Conservation (phyloP, 306 rosid species). For the Malus sylvestris region DNA sequence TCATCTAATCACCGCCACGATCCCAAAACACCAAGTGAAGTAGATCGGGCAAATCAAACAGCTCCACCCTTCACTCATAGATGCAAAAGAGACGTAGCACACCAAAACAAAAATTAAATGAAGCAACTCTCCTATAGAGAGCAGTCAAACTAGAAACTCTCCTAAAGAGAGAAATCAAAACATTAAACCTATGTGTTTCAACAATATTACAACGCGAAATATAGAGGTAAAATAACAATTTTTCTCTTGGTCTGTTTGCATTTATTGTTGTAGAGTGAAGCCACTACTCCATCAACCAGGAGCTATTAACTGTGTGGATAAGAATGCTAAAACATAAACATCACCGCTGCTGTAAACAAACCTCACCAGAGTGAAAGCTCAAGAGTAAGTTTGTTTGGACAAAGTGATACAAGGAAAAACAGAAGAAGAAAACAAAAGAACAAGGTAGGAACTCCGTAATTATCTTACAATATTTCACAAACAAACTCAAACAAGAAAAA, state of each 20-base stretch:
- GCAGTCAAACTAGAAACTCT: no score
- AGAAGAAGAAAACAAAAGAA: neutral
- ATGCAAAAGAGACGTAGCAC: no score
- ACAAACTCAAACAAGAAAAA: neutral
- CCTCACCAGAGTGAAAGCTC: neutral
- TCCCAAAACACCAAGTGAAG: no score
- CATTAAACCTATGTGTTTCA: neutral
- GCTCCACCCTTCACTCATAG: no score
- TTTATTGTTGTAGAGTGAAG: neutral
- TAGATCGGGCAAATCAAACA: no score
- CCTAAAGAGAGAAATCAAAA: neutral
- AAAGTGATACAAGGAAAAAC: neutral
- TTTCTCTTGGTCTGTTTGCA: neutral
- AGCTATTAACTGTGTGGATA: neutral
- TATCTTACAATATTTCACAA: neutral
- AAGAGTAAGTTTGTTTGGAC: neutral
- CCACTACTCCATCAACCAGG: neutral
- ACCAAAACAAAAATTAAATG: no score
- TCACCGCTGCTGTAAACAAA: neutral
- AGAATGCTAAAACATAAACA: neutral
- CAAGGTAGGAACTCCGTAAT: neutral
- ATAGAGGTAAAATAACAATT: neutral
- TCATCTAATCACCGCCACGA: no score
- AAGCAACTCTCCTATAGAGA: no score
- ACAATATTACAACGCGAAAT: neutral